A percentile compares a stretch with the other conserved stretches of the same genome.
These are phyloP conservation scores for Lippia alba DNA, from an alignment of 305 asterid species.

Conservation along the genomic window DNA sequence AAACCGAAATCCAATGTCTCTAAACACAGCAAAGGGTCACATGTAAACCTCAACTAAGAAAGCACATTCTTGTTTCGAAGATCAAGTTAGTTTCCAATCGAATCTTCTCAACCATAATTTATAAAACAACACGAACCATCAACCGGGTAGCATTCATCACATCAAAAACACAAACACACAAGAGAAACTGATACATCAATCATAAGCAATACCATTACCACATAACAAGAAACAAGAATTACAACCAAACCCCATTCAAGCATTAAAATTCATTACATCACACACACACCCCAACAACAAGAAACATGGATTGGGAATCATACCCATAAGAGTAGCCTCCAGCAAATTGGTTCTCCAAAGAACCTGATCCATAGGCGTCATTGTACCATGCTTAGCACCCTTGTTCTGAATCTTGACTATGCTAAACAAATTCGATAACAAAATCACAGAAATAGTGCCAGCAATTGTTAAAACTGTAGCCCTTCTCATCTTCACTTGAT, in stretches of 20 bases:
- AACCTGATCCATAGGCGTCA: conserved; percentile 99
- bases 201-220: background rate
- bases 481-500: conserved; percentile 89
- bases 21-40: background rate
- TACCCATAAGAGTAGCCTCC: conserved; percentile 98
- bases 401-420: conserved; percentile 94
- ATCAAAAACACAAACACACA: background rate
- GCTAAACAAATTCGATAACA: conserved; percentile 75
- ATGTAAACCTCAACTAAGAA: background rate
- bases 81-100: background rate
- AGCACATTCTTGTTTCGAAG: background rate
- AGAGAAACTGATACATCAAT: background rate
- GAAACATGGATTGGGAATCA: conserved; percentile 12
- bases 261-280: too few relatives aligned
- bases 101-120: background rate
- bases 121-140: background rate
- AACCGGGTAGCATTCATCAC: background rate
- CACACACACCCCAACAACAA: background rate
- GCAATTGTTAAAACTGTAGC: conserved; percentile 90
- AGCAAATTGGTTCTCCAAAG: conserved; percentile 97
- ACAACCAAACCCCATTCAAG: background rate
- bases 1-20: background rate
- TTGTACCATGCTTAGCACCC: conserved; percentile 93
- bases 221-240: conserved; percentile 25
- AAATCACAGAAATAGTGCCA: conserved; percentile 77